Conservation (phyloP, 257 asterid genomes). For the Verbena officinalis region DNA sequence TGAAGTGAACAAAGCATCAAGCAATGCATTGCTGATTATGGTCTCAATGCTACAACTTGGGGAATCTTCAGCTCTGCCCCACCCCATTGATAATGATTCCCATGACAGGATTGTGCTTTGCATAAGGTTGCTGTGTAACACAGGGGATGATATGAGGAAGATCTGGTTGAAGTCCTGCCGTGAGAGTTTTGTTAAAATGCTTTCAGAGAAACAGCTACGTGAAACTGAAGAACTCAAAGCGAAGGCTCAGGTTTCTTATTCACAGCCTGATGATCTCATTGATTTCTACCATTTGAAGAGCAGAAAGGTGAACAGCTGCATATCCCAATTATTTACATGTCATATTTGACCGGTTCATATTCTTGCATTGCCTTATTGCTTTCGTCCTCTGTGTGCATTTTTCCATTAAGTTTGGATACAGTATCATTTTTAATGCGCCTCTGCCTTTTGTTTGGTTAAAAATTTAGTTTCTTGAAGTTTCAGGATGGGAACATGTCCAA, state of each 20-base stretch:
- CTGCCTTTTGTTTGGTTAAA: background rate
- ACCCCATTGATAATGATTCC: conserved; percentile 93
- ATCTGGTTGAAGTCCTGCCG: conserved; percentile 90
- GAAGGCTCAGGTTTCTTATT: conserved; percentile 70
- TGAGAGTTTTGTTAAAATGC: conserved; percentile 92
- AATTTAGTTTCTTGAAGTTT: background rate
- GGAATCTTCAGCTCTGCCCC: conserved; percentile 84
- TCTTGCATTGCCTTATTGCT: background rate
- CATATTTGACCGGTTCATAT: background rate
- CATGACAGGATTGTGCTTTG: conserved; percentile 82
- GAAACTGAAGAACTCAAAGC: conserved; percentile 92
- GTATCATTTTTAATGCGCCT: conserved; percentile 7
- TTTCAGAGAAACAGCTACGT: conserved; percentile 87
- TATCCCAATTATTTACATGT: conserved; percentile 26
- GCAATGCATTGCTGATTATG: conserved; percentile 67
- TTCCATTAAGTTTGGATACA: background rate
- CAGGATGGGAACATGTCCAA: background rate
- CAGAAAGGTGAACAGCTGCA: conserved; percentile 61
- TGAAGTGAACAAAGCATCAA: conserved; percentile 78
- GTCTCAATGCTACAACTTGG: conserved; percentile 91
- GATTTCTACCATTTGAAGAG: conserved; percentile 97
- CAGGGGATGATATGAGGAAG: conserved; percentile 72
- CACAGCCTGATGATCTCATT: conserved; percentile 96
- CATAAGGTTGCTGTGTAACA: conserved; percentile 68
- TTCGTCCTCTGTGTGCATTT: background rate